Evolutionary conservation across 331 rosid species (phyloP), one percentile per base, ranked within the genome.

Genomic region (Ulmus americana): DNA sequence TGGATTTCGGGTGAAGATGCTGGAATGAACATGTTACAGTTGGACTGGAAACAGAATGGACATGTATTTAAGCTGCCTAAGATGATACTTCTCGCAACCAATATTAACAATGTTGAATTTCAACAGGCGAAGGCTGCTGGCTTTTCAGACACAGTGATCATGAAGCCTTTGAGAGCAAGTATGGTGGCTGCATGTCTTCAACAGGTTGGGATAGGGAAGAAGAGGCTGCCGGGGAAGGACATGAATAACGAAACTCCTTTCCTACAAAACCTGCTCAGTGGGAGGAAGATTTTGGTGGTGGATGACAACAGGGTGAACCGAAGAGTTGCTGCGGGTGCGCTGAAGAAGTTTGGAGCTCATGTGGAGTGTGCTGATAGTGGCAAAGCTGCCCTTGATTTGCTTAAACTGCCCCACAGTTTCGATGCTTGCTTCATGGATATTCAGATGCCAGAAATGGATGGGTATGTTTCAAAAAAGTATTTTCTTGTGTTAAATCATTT

Each of bases 361-460:
- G 99, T 87, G 5, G 85, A 75, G 67, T 94, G 99, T 57, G 97
- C 74, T 1, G 97, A 81, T 20, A 90, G 99, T 39, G 99, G 99
- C 48, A 84, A 85, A 83, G 80, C 80, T 65, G 97, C 99, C 11
- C 94, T 94, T 75, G 77, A 72, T 7, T 67, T 84, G 86, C 99
- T 94, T 81, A 81, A 87, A 59, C 69, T 85, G 35, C 99, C 99
- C 10, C 97, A 94, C 60, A 41, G 60, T 59, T 90, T 94, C 44
- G 96, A 94, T 80, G 99, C 99, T 16, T 94, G 99, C 77, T 94
- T 94, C 85, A 94, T 94, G 99, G 99, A 94, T 72, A 90, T 94
- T 74, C 99, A 94, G 64, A 94, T 94, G 99, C 99, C 99, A 8
- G 99, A 94, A 73, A 94, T 94, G 99, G 99, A 94, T 59, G 99